Conservation (phyloP, 176 grass and related monocot genomes). For the Chrysopogon serrulatus region DNA sequence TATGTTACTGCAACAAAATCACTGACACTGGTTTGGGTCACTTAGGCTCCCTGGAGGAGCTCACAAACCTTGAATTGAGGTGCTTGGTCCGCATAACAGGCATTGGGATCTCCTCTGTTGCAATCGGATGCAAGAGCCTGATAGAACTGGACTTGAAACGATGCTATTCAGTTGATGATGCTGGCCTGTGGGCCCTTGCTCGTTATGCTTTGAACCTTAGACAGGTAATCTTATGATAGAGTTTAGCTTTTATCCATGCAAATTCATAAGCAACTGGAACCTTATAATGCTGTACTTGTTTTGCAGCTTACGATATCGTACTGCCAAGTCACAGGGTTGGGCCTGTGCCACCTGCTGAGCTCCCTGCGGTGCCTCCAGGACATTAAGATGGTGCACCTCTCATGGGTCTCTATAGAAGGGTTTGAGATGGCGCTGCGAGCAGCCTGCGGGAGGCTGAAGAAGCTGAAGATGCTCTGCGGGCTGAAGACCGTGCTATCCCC, state of each 20-base stretch:
- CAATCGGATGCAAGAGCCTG: constrained; percentile 61
- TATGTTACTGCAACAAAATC: constrained; percentile 92
- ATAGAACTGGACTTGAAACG: constrained; percentile 83
- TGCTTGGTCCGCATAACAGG: constrained; percentile 65
- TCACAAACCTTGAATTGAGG: constrained; percentile 82
- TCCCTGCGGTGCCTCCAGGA: constrained; percentile 88
- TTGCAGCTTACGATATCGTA: constrained; percentile 96
- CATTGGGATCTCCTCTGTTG: constrained; percentile 61
- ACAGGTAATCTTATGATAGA: constrained; percentile 48
- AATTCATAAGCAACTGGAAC: background rate
- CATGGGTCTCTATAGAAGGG: constrained; percentile 67
- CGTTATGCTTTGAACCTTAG: constrained; percentile 81
- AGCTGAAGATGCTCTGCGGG: constrained; percentile 73
- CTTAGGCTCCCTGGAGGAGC: constrained; percentile 66
- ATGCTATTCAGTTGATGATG: constrained; percentile 81
- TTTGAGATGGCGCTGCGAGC: constrained; percentile 76
- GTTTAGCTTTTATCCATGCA: background rate
- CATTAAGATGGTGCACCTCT: constrained; percentile 89
- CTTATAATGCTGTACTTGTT: constrained; percentile 6
- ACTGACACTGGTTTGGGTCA: constrained; percentile 72
- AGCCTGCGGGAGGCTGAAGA: constrained; percentile 79
- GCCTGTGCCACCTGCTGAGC: constrained; percentile 71
- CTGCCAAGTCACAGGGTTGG: constrained; percentile 78
- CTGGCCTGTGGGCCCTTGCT: constrained; percentile 74
- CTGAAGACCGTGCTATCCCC: constrained; percentile 62